These are phyloP conservation scores for Bacidia rubella DNA, from an alignment of 495 filamentous ascomycete species.

Conservation along the genomic window DNA sequence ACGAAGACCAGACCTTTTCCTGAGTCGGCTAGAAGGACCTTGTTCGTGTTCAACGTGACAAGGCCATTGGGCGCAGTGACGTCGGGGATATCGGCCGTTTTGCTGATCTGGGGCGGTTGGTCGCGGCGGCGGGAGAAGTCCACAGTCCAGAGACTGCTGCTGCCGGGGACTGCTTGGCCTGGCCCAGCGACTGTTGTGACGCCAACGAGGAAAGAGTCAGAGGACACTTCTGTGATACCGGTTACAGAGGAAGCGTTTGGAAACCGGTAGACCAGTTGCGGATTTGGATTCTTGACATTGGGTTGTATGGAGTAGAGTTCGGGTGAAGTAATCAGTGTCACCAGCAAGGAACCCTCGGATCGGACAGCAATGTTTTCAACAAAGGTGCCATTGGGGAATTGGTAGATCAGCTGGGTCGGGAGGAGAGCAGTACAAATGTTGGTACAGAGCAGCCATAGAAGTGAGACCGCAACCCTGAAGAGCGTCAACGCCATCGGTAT, in stretches of 20 bases:
- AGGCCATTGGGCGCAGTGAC: constrained; percentile 1
- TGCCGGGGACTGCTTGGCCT: not conserved
- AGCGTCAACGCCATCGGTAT: too few species aligned
- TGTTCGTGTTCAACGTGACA: not conserved
- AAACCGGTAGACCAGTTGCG: not conserved
- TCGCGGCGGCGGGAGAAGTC: not conserved
- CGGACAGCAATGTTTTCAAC: constrained; percentile 37
- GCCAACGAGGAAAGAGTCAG: not conserved
- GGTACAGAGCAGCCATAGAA: too few species aligned
- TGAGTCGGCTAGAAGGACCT: constrained; percentile 14
- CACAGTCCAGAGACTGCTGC: not conserved
- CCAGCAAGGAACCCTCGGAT: constrained; percentile 30
- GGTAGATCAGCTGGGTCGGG: constrained; percentile 9
- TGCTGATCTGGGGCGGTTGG: not conserved
- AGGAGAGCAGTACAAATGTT: not conserved
- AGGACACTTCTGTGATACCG: not conserved
- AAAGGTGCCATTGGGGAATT: constrained; percentile 24
- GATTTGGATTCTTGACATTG: not conserved
- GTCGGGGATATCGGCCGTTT: not conserved
- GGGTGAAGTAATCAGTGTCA: constrained; percentile 25
- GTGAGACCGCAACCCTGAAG: too few species aligned
- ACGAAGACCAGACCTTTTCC: constrained; percentile 23
- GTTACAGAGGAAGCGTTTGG: not conserved
- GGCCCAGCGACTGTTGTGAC: not conserved
- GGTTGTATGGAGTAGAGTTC: not conserved